phyloP scores from a whole-genome alignment of 31 red algal species.

The Asparagopsis taxiformis region DNA sequence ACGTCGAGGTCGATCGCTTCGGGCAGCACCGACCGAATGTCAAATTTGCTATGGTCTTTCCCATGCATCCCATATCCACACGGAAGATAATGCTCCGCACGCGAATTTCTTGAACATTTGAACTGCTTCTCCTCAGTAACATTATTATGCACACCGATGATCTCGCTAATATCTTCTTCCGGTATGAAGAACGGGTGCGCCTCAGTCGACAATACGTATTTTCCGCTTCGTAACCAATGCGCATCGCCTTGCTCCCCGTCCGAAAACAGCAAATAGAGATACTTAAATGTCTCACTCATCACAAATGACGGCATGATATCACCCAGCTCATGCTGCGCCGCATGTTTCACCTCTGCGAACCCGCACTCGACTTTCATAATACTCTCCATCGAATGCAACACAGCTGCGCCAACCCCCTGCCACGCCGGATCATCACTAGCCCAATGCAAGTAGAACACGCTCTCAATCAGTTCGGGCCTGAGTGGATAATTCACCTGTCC shows the following conservation, averaged over 20 bases:
- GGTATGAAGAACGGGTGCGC: slow-evolving; percentile 65
- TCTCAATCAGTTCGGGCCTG: slow-evolving; percentile 53
- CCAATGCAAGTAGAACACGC: slow-evolving; percentile 63
- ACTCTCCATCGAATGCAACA: slow-evolving; percentile 48
- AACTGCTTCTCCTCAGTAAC: too few species aligned
- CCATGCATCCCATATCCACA: too few species aligned
- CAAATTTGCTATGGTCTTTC: too few species aligned
- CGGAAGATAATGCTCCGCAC: too few species aligned
- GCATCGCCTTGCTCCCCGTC: slow-evolving; percentile 44
- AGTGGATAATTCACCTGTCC: slow-evolving; percentile 51
- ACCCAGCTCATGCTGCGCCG: slow-evolving; percentile 6
- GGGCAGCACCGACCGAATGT: too few species aligned
- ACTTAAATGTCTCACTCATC: slow-evolving; percentile 85
- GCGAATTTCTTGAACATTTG: too few species aligned
- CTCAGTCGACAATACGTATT: slow-evolving; percentile 66
- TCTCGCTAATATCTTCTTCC: too few species aligned
- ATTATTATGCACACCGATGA: too few species aligned
- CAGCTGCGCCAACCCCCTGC: slow-evolving; percentile 22
- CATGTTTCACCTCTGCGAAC: slow-evolving; percentile 39
- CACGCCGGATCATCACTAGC: slow-evolving; percentile 44
- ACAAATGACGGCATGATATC: slow-evolving; percentile 70
- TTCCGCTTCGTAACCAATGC: slow-evolving; percentile 34
- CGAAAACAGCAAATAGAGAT: slow-evolving; percentile 76
- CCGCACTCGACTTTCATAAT: slow-evolving; percentile 42
- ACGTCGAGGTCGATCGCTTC: too few species aligned